Evolutionary conservation across 805 yeast species (phyloP).

Genomic region (Candida rishiriensis): DNA sequence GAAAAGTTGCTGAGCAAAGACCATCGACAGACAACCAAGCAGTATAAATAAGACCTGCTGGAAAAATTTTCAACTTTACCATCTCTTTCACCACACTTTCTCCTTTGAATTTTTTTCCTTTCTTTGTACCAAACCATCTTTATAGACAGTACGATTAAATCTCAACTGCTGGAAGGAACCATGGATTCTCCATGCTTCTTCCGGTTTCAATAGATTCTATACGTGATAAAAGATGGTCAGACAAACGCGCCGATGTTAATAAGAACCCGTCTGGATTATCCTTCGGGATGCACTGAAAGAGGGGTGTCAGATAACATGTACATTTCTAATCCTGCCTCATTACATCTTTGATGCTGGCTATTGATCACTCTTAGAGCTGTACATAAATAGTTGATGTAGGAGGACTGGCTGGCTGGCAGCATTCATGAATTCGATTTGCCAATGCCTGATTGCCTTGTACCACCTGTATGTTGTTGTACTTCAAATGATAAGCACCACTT

Average conservation of each 20-base stretch:
- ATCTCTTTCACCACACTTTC: neutral
- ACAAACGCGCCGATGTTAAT: conserved; percentile 24
- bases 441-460: too few relatives aligned
- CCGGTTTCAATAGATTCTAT: conserved; percentile 20
- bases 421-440: too few relatives aligned
- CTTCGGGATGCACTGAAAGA: conserved; percentile 24
- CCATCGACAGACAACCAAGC: too few relatives aligned
- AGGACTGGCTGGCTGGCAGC: too few relatives aligned
- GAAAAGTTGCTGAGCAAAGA: too few relatives aligned
- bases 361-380: too few relatives aligned
- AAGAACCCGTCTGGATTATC: conserved; percentile 34
- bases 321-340: conserved; percentile 10
- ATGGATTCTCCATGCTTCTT: conserved; percentile 4
- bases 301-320: conserved; percentile 35
- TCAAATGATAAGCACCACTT: too few relatives aligned
- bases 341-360: neutral
- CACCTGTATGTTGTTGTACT: too few relatives aligned
- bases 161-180: neutral
- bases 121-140: conserved; percentile 31
- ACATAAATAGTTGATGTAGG: too few relatives aligned
- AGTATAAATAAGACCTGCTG: neutral
- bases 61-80: conserved; percentile 6
- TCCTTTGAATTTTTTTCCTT: conserved; percentile 8
- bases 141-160: conserved; percentile 32
- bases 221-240: conserved; percentile 33